phyloP scores from a whole-genome alignment of 805 yeast genomes.

The Candida easanensis region DNA sequence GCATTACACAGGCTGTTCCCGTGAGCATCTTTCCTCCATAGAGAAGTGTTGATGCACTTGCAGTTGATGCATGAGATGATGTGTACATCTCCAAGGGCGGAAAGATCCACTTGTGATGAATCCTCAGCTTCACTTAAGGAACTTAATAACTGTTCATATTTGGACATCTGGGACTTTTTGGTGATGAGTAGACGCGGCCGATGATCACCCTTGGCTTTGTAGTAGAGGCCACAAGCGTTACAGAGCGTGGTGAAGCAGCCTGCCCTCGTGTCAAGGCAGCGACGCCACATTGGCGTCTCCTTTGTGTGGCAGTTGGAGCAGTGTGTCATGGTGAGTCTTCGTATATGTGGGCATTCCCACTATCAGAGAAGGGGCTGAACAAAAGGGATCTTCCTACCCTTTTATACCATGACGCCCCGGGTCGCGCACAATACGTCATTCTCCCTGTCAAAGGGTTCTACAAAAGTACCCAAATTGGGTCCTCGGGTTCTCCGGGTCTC shows the following conservation, averaged over 20 bases:
- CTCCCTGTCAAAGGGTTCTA: no score
- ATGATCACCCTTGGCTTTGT: conserved; percentile 67
- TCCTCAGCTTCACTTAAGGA: conserved; percentile 5
- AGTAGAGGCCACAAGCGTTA: conserved; percentile 83
- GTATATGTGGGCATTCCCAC: not conserved
- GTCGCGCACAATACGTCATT: no score
- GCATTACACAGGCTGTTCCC: conserved; percentile 94
- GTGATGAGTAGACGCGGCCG: conserved; percentile 65
- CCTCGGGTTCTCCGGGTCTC: no score
- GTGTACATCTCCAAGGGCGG: conserved; percentile 10
- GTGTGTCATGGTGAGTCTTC: not conserved
- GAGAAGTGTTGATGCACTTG: conserved; percentile 83
- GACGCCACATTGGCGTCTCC: conserved; percentile 82
- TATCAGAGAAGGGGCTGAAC: not conserved
- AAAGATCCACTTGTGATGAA: not conserved
- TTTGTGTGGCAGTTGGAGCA: conserved; percentile 67
- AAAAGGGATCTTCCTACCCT: not conserved
- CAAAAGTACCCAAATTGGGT: no score
- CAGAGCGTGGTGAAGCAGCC: conserved; percentile 69
- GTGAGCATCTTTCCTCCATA: conserved; percentile 88
- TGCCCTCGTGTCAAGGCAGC: conserved; percentile 64
- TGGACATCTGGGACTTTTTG: conserved; percentile 20
- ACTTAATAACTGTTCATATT: conserved; percentile 14
- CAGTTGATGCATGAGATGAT: conserved; percentile 69
- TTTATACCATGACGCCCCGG: no score